A percentile compares a stretch with the other conserved stretches of the same genome.
Evolutionary conservation across 345 rosid genomes (phyloP).

Genomic region (Lumnitzera littorea): DNA sequence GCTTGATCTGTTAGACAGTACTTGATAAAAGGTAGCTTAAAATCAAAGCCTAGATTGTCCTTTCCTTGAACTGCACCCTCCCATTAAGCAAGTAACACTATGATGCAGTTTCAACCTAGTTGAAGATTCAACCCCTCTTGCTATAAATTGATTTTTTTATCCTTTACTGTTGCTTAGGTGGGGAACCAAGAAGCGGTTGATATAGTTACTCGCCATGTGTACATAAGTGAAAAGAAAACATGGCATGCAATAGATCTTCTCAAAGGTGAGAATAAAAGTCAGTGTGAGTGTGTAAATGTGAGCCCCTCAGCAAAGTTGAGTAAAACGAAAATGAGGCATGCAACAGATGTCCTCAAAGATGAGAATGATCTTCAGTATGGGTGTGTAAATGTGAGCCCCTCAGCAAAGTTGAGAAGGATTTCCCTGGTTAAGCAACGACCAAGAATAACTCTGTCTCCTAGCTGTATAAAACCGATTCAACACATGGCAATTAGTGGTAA

Average conservation of each 20-base stretch:
- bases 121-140: neutral
- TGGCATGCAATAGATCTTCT: slow-evolving; percentile 7
- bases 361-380: slow-evolving; percentile 28
- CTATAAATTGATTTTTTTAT: neutral
- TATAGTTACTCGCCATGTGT: slow-evolving; percentile 19
- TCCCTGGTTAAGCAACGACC: slow-evolving; percentile 43
- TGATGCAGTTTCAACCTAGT: neutral
- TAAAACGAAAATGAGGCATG: too few relatives aligned
- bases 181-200: slow-evolving; percentile 73
- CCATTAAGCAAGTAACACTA: too few relatives aligned
- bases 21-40: too few relatives aligned
- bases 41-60: too few relatives aligned
- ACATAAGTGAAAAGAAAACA: slow-evolving; percentile 26
- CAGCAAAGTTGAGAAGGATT: slow-evolving; percentile 48
- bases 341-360: neutral
- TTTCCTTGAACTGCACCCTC: too few relatives aligned
- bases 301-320: slow-evolving; percentile 62
- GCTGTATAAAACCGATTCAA: slow-evolving; percentile 12
- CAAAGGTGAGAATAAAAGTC: slow-evolving; percentile 18
- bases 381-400: slow-evolving; percentile 56
- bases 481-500: slow-evolving; percentile 27
- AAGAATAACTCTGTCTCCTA: slow-evolving; percentile 28
- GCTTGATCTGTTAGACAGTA: too few relatives aligned
- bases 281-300: slow-evolving; percentile 36
- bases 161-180: slow-evolving; percentile 28